Evolutionary conservation across 257 asterid genomes (phyloP), one percentile per base, ranked within the genome.

Genomic region (Gentiana straminea): DNA sequence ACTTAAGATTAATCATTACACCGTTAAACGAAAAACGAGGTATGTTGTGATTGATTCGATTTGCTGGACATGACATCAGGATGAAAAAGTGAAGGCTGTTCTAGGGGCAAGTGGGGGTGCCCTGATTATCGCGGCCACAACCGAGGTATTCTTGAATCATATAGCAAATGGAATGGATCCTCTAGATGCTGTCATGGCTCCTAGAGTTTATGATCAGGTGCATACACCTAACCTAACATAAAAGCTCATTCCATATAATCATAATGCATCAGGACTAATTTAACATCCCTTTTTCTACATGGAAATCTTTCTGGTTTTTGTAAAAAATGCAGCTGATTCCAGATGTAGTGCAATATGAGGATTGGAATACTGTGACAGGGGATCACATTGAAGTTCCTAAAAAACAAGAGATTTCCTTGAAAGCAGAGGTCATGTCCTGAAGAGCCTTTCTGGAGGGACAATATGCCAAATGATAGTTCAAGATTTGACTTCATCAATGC

Each of bases 31-130:
- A 24, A 24, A 24, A 24, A 24, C 1, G 24, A 24, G 24, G 24
- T 24, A 5, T 51, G 3, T 1, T 1, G 12, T 32, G 55, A 13
- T 1, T 24, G 55, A 7, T 13, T 32, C 12, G 9, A 52, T 13
- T 52, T 5, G 37, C 37, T 5, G 5, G 15, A 32, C 44, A 32
- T 15, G 9, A 24, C 24, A 24, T 24, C 54, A 81, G 91, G 76
- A 38, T 48, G 80, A 75, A 34, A 51, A 64, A 32, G 32, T 86
- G 49, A 72, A 72, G 68, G 92, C 76, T 3, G 94, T 80, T 9
- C 53, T 76, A 5, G 96, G 94, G 9, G 94, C 85, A 52, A 80
- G 84, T 57, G 94, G 94, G 54, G 96, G 92, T 41, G 55, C 68
- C 37, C 32, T 45, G 58, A 86, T 84, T 39, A 76, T 78, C 34